These are phyloP conservation scores for Penicillium turbatum DNA, from an alignment of 495 filamentous ascomycete species.

Conservation along the genomic window DNA sequence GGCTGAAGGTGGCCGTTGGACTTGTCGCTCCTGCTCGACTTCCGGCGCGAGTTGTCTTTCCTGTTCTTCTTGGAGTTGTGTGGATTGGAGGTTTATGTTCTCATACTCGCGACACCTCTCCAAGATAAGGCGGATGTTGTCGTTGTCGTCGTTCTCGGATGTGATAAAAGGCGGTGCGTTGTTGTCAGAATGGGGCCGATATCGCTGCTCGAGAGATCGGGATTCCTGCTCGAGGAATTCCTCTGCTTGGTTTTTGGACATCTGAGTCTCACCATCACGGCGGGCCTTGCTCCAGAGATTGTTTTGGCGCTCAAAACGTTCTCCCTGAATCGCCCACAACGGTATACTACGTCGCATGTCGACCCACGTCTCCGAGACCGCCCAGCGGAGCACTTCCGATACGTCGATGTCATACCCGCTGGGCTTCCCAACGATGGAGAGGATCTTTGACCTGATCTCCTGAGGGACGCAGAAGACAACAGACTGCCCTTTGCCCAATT, in stretches of 20 bases:
- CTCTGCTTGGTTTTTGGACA: conserved; percentile 27
- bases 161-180: neutral
- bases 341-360: conserved; percentile 47
- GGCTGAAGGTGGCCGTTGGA: conserved; percentile 42
- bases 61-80: conserved; percentile 60
- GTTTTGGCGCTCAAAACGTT: conserved; percentile 36
- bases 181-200: conserved; percentile 17
- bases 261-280: neutral
- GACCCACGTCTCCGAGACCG: conserved; percentile 52
- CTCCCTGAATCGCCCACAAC: conserved; percentile 59
- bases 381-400: conserved; percentile 54
- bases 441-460: conserved; percentile 42
- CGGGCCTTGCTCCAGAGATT: conserved; percentile 13
- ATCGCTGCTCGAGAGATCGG: conserved; percentile 42
- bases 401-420: conserved; percentile 26
- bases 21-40: conserved; percentile 54
- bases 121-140: conserved; percentile 27
- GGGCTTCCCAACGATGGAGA: conserved; percentile 33
- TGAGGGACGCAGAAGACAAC: conserved; percentile 53
- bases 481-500: conserved; percentile 58
- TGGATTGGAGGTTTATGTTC: conserved; percentile 25
- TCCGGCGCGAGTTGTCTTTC: conserved; percentile 65
- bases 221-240: conserved; percentile 47
- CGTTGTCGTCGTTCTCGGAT: neutral
- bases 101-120: conserved; percentile 44